A percentile compares a stretch with the other conserved stretches of the same genome.
Evolutionary conservation across 306 rosid species (phyloP).

Genomic region (barrel medic (Medicago truncatula)): DNA sequence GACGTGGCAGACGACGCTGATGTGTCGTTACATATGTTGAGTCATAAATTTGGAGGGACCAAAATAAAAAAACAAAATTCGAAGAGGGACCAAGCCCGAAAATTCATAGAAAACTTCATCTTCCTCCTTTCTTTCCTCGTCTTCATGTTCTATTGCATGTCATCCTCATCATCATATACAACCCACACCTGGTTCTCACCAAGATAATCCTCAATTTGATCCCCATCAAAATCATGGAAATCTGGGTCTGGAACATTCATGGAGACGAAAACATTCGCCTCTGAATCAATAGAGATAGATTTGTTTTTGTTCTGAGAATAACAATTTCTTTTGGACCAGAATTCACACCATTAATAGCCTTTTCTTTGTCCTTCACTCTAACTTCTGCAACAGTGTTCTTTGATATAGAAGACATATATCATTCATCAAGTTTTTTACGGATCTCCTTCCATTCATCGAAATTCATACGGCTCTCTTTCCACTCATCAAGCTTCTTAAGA

Average conservation of each 20-base stretch:
- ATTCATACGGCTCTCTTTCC: slow-evolving; percentile 54
- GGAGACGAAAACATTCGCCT: slow-evolving; percentile 45
- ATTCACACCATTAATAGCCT: slow-evolving; percentile 6
- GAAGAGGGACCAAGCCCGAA: no score
- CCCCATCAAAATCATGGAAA: slow-evolving; percentile 83
- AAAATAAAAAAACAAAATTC: no score
- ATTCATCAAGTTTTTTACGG: slow-evolving; percentile 52
- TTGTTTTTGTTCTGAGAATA: slow-evolving; percentile 36
- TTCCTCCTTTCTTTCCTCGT: no score
- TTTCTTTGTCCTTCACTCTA: slow-evolving; percentile 44
- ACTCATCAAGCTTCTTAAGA: slow-evolving; percentile 65
- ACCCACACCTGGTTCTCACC: slow-evolving; percentile 86
- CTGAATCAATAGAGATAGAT: slow-evolving; percentile 42
- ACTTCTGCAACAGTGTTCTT: slow-evolving; percentile 39
- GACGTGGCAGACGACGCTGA: no score
- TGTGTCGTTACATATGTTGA: no score
- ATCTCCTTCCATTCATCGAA: slow-evolving; percentile 61
- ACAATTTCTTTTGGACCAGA: slow-evolving; percentile 31
- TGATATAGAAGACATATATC: slow-evolving; percentile 40
- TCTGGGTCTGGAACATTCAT: slow-evolving; percentile 91
- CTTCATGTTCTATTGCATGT: slow-evolving; percentile 54
- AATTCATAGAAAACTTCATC: no score
- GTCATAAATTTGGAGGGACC: no score
- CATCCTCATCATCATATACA: slow-evolving; percentile 86
- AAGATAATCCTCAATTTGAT: slow-evolving; percentile 78